Evolutionary conservation across 495 filamentous ascomycete genomes (phyloP), one percentile per base, ranked within the genome.

Genomic region (Glonium stellatum): DNA sequence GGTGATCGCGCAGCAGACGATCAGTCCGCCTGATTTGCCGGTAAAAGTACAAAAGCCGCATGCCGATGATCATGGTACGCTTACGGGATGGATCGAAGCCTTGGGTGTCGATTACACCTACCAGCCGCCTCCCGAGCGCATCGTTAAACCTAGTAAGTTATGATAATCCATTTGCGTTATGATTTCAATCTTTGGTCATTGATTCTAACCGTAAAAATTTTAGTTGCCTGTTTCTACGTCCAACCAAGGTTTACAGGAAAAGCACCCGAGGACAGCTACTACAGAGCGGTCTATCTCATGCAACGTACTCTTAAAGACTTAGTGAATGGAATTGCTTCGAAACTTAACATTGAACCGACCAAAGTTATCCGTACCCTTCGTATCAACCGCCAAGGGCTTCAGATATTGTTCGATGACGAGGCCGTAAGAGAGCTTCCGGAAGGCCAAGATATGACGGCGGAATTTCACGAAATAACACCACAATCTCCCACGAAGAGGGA

Each of bases 391-490:
- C 81, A 82, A 57, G 90, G 91, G 0, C 70, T 97, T 4, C 82
- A 87, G 63, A 85, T 98, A 48, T 84, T 92, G 70, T 79, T 97
- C 55, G 93, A 98, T 70, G 89, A 98, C 61, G 90, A 96, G 50
- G 84, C 93, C 31, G 84, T 98, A 19, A 81, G 81, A n/a, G 87
- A 91, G 70, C 78, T 97, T 15, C 79, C 84, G 0, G 93, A 98
- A 73, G 90, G 92, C 8, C 89, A 97, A 68, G 92, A 96, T 67
- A 92, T 98, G 85, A 79, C 80, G 34, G 81, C 80, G 54, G 84
- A 86, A 65, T 79, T 87, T 63, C 71, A 69, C 46, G 77, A 83
- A 62, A 62, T 72, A 42, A 62, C 68, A 19, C 57, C 72, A 9
- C 53, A 51, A 22, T 42, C 55, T 10, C 69, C 69, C 4, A 57